Evolutionary conservation across 2,329 filamentous ascomycete genomes (phyloP), one percentile per base, ranked within the genome.

Genomic region (Rutstroemia sp.): DNA sequence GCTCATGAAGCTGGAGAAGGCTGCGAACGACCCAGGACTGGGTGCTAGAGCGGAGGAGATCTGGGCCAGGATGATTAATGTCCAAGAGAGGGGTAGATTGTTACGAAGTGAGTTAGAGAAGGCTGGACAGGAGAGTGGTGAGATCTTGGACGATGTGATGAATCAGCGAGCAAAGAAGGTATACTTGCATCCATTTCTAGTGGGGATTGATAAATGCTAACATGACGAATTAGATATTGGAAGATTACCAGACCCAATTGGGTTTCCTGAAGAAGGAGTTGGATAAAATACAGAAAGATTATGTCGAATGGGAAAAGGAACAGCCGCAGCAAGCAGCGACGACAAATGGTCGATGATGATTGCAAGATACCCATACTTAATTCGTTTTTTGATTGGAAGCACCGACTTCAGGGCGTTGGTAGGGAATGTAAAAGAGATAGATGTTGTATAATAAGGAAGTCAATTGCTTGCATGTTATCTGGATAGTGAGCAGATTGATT

Each of bases 161-260:
- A 82, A 89, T 70, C 78, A 77, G 58, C 85, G 86, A 70, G 81
- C 88, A 44, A 89, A 89, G 71, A 88, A 89, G 79, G 87, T 89
- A 70, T 65, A 6, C 78, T 69, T 46, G 65, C 52, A 69, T 47
- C 6, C 23, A 49, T 21, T 38, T 19, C 14, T 34, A 3, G 14
- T 25, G 25, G 39, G 27, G 27, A 44, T 14, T 27, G 25, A 21
- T 30, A 21, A 37, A 27, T 52, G 50, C 63, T 69, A 60, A 68
- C 54, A 10, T 19, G 25, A 23, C 25, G 14, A 34, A 50, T 25
- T 60, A 90, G 87, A 86, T 92, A 48, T 73, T 92, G 64, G 85
- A 88, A 65, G 87, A 91, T 67, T 92, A 92, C 70, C 86, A 92
- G 69, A 88, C 85, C 69, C 88, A 92, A 73, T 76, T 94, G 37